phyloP scores from a whole-genome alignment of 2,329 filamentous ascomycete genomes.

The Fusarium brevicatenulatum region DNA sequence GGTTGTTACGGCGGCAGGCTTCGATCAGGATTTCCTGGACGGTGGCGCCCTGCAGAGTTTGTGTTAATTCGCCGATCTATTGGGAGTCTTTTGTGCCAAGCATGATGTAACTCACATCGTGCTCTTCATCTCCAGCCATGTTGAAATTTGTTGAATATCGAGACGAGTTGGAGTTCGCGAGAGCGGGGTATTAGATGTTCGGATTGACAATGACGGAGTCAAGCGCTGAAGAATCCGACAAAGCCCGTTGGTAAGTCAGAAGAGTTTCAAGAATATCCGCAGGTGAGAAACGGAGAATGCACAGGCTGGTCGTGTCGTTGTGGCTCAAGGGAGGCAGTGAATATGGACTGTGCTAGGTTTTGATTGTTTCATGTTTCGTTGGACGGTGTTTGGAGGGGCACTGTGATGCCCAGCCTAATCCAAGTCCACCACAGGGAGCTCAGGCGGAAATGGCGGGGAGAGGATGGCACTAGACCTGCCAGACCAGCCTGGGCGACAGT shows the following conservation, averaged over 20 bases:
- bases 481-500: constrained; percentile 5
- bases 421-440: neutral
- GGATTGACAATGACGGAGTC: constrained; percentile 6
- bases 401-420: constrained; percentile 15
- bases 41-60: constrained; percentile 72
- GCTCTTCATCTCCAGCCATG: constrained; percentile 49
- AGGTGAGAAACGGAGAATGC: neutral
- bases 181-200: constrained; percentile 32
- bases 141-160: constrained; percentile 9
- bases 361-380: constrained; percentile 11
- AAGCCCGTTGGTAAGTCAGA: neutral
- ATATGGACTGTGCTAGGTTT: constrained; percentile 6
- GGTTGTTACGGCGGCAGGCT: constrained; percentile 93
- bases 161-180: neutral
- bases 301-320: neutral
- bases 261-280: neutral
- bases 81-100: neutral
- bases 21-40: constrained; percentile 88
- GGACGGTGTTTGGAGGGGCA: constrained; percentile 33
- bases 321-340: constrained; percentile 25
- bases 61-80: neutral
- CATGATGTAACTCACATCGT: constrained; percentile 45
- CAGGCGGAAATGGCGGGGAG: constrained; percentile 33
- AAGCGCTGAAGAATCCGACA: neutral
- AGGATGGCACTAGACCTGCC: constrained; percentile 19